Evolutionary conservation across 306 rosid species (phyloP).

Genomic region (Morella rubra): DNA sequence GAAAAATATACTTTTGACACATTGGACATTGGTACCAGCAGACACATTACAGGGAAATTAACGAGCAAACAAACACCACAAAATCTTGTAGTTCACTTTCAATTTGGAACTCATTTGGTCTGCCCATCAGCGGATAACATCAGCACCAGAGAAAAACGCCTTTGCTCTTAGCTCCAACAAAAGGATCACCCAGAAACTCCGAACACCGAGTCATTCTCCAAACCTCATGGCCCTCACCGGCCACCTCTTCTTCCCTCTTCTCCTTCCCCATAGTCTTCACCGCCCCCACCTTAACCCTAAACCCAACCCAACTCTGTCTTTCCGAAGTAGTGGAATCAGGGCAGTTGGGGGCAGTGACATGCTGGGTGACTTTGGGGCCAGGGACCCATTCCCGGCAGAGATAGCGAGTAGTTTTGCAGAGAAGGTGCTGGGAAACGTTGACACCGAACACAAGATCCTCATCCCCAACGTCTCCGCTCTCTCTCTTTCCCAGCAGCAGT

Average conservation of each 20-base stretch:
- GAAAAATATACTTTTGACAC: too few species aligned
- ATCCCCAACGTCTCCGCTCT: conserved; percentile 70
- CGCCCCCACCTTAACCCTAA: neutral
- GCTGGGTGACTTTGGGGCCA: conserved; percentile 78
- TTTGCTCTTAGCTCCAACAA: neutral
- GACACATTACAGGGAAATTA: too few species aligned
- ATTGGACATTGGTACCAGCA: too few species aligned
- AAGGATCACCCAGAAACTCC: neutral
- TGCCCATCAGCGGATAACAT: neutral
- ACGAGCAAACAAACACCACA: too few species aligned
- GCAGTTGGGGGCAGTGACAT: conserved; percentile 32
- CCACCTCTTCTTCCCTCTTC: conserved; percentile 25
- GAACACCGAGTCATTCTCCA: neutral
- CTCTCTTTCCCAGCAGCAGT: conserved; percentile 61
- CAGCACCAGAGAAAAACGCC: neutral
- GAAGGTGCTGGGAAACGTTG: conserved; percentile 54
- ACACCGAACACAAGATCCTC: conserved; percentile 83
- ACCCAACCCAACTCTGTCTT: neutral
- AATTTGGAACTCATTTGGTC: too few species aligned
- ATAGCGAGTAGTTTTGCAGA: conserved; percentile 71
- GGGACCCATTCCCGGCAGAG: conserved; percentile 94
- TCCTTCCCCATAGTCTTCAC: neutral
- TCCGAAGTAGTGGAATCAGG: conserved; percentile 13
- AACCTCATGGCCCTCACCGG: conserved; percentile 23
- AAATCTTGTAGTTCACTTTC: too few species aligned